Base-by-base conservation (phyloP, 345 rosid genomes). In the Brassica carinata region DNA sequence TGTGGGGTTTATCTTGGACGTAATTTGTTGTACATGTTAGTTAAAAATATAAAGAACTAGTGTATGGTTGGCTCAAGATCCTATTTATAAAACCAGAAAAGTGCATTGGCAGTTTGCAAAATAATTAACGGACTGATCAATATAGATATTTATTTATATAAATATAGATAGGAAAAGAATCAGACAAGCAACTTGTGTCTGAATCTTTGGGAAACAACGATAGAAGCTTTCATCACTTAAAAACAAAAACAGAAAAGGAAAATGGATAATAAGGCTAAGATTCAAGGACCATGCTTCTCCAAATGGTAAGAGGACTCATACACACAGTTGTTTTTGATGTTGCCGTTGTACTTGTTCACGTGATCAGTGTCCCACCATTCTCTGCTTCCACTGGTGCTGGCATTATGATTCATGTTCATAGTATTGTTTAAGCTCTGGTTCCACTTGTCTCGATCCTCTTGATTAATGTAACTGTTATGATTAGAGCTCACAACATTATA, bases 261-360 rank as follows among this genome's bases (percentile, higher is more conserved):
- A 45, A 45, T 4, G 55, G 45, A 38, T 9, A 51, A 51, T 51
- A 14, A 17, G 57, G 57, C 57, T 51, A 51, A 14, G 9, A 67
- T 5, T 36, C 65, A 80, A 69, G 5, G 67, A 69, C 51, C 51
- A 80, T 48, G 17, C 2, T 69, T 18, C 31, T 70, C 62, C 15
- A 64, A 51, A 36, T 64, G 18, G 30, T 66, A 59, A 30, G 64
- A 29, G n/a, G 33, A 55, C 51, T 59, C 69, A 40, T 19, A 4
- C 13, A 75, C 53, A 55, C 34, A 30, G 0, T 36, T 74, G 26
- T 63, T 69, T 31, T 0, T 64, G 65, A 36, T 63, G 23, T 17
- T 9, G n/a, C 63, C 51, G 7, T 38, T 66, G 61, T 34, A 23
- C 7, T 9, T 61, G 26, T 33, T 69, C 77, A 58, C 58, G 27